Percentiles rank a stretch among this genome's conserved stretches.
Conservation (phyloP, 495 filamentous ascomycete species). For the Apiosordaria backusii region DNA sequence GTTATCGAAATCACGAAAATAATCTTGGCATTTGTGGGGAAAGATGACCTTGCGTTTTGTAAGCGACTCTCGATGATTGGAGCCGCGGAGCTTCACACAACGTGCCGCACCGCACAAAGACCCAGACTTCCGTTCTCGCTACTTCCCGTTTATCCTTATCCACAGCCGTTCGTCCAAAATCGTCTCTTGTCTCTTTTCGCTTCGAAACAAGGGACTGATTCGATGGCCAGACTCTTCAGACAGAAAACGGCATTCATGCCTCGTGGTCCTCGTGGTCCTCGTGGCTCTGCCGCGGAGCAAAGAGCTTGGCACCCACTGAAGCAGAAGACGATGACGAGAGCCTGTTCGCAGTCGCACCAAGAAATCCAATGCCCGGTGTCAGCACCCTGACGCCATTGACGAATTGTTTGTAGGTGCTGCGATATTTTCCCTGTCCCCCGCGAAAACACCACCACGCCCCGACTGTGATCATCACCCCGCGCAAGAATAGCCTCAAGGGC, state of each 20-base stretch:
- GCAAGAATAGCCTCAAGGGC: constrained; percentile 4
- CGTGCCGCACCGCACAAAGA: constrained; percentile 10
- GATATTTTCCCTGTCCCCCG: background rate
- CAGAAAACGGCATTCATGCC: background rate
- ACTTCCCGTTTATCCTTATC: constrained; percentile 6
- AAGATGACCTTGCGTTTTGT: background rate
- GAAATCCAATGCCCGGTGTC: background rate
- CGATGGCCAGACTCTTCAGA: background rate
- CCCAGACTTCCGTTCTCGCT: constrained; percentile 4
- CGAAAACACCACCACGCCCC: background rate
- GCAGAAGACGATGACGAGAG: background rate
- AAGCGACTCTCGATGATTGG: constrained; percentile 14
- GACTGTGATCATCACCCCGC: constrained; percentile 1
- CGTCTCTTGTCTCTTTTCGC: background rate
- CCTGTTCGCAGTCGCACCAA: background rate
- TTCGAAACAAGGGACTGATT: background rate
- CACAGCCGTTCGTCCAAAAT: background rate
- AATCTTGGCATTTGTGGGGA: background rate
- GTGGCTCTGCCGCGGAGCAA: background rate
- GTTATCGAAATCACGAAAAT: background rate
- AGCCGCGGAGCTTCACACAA: constrained; percentile 13
- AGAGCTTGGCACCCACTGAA: background rate
- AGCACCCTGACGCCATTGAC: constrained; percentile 1
- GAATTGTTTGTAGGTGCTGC: constrained; percentile 1
- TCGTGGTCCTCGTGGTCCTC: background rate